Percentiles rank a stretch among this genome's conserved stretches.
Evolutionary conservation across 2,329 filamentous ascomycete species (phyloP).

Genomic region (Microcyclospora pomicola): DNA sequence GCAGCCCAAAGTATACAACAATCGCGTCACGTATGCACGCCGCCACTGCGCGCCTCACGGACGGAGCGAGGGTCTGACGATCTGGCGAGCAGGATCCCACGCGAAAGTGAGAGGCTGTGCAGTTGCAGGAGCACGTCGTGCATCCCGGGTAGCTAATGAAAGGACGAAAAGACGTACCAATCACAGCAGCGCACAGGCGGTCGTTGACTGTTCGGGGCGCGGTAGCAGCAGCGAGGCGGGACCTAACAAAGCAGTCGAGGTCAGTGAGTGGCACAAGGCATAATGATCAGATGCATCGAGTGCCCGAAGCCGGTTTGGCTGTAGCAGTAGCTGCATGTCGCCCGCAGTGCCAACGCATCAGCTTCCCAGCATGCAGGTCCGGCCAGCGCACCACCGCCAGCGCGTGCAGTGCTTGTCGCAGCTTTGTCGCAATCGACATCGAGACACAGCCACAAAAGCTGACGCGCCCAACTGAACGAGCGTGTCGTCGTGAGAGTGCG

Average conservation of each 20-base stretch:
- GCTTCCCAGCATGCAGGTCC: too few relatives aligned
- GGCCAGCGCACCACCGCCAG: too few relatives aligned
- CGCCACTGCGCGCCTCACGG: not conserved
- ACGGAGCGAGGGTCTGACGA: not conserved
- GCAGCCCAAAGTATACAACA: slow-evolving; percentile 1
- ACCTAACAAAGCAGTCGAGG: slow-evolving; percentile 4
- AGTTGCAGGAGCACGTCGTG: not conserved
- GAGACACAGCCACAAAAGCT: too few relatives aligned
- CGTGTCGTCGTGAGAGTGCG: too few relatives aligned
- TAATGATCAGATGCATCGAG: too few relatives aligned
- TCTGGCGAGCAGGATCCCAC: not conserved
- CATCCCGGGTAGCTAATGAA: not conserved
- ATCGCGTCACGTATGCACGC: not conserved
- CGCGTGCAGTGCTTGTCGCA: too few relatives aligned
- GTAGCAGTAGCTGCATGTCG: too few relatives aligned
- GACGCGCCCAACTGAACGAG: too few relatives aligned
- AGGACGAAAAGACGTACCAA: slow-evolving; percentile 4
- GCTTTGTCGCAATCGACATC: too few relatives aligned
- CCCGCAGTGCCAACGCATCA: too few relatives aligned
- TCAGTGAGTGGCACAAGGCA: not conserved
- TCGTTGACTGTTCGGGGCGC: not conserved
- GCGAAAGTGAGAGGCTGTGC: not conserved
- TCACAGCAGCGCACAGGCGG: slow-evolving; percentile 3
- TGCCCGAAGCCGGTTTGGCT: too few relatives aligned
- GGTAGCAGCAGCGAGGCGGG: slow-evolving; percentile 3